These are phyloP conservation scores for Amaranthus hypochondriacus DNA, from an alignment of 148 eudicot genomes.

Conservation along the genomic window DNA sequence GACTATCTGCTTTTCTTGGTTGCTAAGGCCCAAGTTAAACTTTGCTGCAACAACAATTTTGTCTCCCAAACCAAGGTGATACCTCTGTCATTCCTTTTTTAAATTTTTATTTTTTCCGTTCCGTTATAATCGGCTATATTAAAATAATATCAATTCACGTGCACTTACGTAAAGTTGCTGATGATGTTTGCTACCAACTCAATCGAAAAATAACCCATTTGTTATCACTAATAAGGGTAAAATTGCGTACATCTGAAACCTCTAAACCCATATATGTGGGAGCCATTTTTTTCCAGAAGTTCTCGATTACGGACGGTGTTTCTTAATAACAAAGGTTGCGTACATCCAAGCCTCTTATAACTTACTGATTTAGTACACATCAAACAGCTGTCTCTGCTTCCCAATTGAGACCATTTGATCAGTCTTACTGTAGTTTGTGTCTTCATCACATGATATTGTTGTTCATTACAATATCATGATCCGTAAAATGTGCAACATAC, in stretches of 20 bases:
- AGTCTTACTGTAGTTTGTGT: not conserved
- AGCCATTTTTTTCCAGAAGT: too few species aligned
- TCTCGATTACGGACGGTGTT: too few species aligned
- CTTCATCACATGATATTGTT: constrained; percentile 27
- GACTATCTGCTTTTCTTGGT: constrained; percentile 8
- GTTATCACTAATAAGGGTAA: too few species aligned
- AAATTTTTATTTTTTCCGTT: not conserved
- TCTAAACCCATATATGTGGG: too few species aligned
- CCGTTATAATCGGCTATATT: not conserved
- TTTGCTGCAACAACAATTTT: constrained; percentile 26
- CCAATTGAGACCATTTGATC: constrained; percentile 1
- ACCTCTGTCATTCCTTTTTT: not conserved
- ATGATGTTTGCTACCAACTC: too few species aligned
- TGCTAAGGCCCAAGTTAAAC: not conserved
- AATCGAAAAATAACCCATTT: too few species aligned
- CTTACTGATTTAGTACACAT: not conserved
- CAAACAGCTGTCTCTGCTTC: not conserved
- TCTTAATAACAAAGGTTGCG: too few species aligned
- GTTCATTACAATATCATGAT: constrained; percentile 21
- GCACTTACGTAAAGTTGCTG: too few species aligned
- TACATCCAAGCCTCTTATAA: not conserved
- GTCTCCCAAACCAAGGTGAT: not conserved
- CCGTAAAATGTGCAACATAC: constrained; percentile 24
- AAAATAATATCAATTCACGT: too few species aligned
- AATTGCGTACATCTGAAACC: too few species aligned